Conservation (phyloP, 441 rosid genomes). For the Bruguiera hainesii region DNA sequence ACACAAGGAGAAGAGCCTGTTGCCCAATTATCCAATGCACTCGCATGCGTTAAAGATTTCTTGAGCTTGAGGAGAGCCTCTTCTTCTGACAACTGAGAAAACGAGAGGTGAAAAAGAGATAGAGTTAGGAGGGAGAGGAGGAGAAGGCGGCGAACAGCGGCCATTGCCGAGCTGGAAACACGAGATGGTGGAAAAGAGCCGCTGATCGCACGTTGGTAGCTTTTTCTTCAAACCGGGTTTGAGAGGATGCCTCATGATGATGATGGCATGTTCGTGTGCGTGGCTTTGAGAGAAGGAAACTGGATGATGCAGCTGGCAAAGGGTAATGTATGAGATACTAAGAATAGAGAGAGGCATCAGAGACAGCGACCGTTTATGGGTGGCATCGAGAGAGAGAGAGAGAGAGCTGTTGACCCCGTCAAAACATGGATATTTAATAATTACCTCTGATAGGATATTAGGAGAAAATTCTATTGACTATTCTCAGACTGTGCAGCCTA, state of each 20-base stretch:
- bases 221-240: slow-evolving; percentile 25
- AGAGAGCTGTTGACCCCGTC: slow-evolving; percentile 28
- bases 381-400: not conserved
- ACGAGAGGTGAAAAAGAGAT: slow-evolving; percentile 16
- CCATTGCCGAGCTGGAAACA: slow-evolving; percentile 39
- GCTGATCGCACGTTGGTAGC: slow-evolving; percentile 30
- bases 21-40: slow-evolving; percentile 51
- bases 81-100: slow-evolving; percentile 31
- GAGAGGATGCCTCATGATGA: slow-evolving; percentile 30
- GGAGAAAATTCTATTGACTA: no score
- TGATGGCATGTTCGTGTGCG: slow-evolving; percentile 12
- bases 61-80: slow-evolving; percentile 51
- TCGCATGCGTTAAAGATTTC: slow-evolving; percentile 30
- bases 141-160: slow-evolving; percentile 36
- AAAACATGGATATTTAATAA: not conserved
- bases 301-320: slow-evolving; percentile 30
- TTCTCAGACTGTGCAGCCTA: no score
- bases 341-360: slow-evolving; percentile 30
- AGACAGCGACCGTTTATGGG: slow-evolving; percentile 16
- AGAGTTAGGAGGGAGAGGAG: slow-evolving; percentile 25
- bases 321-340: slow-evolving; percentile 24
- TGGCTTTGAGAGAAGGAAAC: slow-evolving; percentile 23
- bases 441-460: no score
- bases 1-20: slow-evolving; percentile 48
- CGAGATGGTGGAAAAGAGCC: slow-evolving; percentile 33